Evolutionary conservation across 768 basidiomycete species (phyloP), one percentile per base, ranked within the genome.

Genomic region (Lentinula boryana): DNA sequence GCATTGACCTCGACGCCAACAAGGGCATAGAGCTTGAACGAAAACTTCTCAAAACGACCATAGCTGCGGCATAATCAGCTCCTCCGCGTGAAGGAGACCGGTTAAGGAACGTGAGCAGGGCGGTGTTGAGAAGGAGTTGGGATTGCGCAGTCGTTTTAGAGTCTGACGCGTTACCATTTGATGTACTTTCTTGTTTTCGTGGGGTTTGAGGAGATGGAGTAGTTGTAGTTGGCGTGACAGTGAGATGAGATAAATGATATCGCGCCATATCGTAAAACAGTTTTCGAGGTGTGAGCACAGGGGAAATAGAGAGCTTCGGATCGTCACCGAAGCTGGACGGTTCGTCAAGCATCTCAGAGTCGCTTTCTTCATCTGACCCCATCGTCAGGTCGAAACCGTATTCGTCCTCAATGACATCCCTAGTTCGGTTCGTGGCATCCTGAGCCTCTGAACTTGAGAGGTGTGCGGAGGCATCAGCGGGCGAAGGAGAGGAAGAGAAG

Each of bases 101-200:
- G 10, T 56, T 56, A 1, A 56, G 40, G 15, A 56, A 56, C 10
- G 55, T 56, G 18, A 41, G 36, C 10, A 56, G 40, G 23, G 40
- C 55, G 13, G 55, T 56, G 16, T 56, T 56, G 40, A 56, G 55
- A 16, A 56, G 55, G n/a, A 31, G 31, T 32, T 56, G 55, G 16
- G 36, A 13, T 56, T 56, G 55, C 6, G 53, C 35, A 18, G 33
- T 33, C 16, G 15, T 9, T 54, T 54, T 54, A 16, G 13, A 5
- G n/a, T 54, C 36, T n/a, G 18, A 16, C 16, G 31, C 12, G 5
- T 21, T 1, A n/a, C 8, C 18, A 43, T 5, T n/a, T 6, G 41
- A n/a, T 5, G n/a, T 1, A n/a, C n/a, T 5, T 4, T 18, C n/a
- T 16, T 44, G 43, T 44, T 44, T n/a, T 32, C 18, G 18, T 27